A percentile compares a stretch with the other conserved stretches of the same genome.
These are phyloP conservation scores for Fraxinus angustifolia DNA, from an alignment of 305 asterid genomes.

Conservation along the genomic window DNA sequence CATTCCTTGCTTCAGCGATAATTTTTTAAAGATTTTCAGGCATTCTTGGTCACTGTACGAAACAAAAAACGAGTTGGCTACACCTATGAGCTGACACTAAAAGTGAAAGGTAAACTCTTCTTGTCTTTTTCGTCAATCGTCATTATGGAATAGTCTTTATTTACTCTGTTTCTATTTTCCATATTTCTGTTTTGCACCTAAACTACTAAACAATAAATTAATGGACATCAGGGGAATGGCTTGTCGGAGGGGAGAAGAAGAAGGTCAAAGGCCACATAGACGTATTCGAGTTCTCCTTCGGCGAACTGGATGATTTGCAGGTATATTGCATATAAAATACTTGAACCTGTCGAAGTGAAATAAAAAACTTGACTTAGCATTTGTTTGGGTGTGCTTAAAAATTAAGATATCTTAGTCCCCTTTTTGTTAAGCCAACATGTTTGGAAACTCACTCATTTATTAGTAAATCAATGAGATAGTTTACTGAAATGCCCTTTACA, in stretches of 20 bases:
- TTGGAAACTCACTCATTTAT: too few species aligned
- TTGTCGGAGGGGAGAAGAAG: constrained; percentile 65
- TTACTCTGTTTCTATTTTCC: not conserved
- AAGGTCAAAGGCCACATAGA: constrained; percentile 68
- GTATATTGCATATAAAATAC: constrained; percentile 30
- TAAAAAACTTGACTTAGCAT: not conserved
- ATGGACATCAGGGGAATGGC: constrained; percentile 67
- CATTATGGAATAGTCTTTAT: not conserved
- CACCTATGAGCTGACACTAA: constrained; percentile 66
- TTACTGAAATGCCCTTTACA: not conserved
- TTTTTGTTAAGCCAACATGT: too few species aligned
- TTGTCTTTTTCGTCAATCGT: not conserved
- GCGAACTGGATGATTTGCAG: constrained; percentile 91
- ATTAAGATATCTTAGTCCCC: not conserved
- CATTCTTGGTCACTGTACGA: constrained; percentile 37
- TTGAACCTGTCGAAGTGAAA: not conserved
- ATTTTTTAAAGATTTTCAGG: constrained; percentile 41
- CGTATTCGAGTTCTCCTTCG: constrained; percentile 69
- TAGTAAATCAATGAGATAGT: not conserved
- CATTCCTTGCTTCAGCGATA: not conserved
- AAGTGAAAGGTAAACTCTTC: constrained; percentile 54
- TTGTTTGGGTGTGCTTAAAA: not conserved
- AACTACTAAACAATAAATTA: not conserved
- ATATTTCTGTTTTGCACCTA: not conserved
- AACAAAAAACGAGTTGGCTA: constrained; percentile 86